phyloP scores from a whole-genome alignment of 352 stramenopile species.

The Phytopythium oedochilum region DNA sequence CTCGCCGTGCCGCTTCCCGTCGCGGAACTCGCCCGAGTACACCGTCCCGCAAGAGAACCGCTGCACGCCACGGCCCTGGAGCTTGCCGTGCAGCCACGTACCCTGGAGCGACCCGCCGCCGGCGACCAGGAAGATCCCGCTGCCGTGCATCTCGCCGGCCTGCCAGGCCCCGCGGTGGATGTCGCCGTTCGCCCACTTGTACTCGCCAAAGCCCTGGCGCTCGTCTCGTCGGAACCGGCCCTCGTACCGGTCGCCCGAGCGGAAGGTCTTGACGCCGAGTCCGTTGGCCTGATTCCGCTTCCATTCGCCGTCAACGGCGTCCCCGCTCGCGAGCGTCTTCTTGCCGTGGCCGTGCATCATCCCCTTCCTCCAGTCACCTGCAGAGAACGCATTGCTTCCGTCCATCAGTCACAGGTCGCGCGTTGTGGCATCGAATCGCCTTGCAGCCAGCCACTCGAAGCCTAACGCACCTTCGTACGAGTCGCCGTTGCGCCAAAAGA shows the following conservation, averaged over 20 bases:
- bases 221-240: constrained; percentile 58
- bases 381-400: not conserved
- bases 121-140: constrained; percentile 38
- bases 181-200: constrained; percentile 69
- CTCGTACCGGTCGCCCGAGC: constrained; percentile 64
- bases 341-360: constrained; percentile 75
- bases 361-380: constrained; percentile 73
- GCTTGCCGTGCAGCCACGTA: constrained; percentile 35
- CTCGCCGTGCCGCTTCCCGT: constrained; percentile 40
- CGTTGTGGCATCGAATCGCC: too few relatives aligned
- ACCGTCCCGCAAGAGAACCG: constrained; percentile 49
- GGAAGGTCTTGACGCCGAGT: constrained; percentile 56
- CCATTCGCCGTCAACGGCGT: constrained; percentile 63
- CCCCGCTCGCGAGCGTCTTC: constrained; percentile 55
- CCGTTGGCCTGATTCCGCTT: constrained; percentile 56
- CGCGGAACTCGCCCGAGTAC: constrained; percentile 49
- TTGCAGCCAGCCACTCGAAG: too few relatives aligned
- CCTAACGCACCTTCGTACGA: constrained; percentile 74
- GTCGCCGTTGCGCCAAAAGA: constrained; percentile 72
- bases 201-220: constrained; percentile 59
- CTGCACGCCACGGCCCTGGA: constrained; percentile 44
- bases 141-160: constrained; percentile 58
- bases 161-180: constrained; percentile 57
- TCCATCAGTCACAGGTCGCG: too few relatives aligned
- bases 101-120: constrained; percentile 35